Evolutionary conservation across 352 stramenopile species (phyloP).

Genomic region (Phytophthora cactorum): DNA sequence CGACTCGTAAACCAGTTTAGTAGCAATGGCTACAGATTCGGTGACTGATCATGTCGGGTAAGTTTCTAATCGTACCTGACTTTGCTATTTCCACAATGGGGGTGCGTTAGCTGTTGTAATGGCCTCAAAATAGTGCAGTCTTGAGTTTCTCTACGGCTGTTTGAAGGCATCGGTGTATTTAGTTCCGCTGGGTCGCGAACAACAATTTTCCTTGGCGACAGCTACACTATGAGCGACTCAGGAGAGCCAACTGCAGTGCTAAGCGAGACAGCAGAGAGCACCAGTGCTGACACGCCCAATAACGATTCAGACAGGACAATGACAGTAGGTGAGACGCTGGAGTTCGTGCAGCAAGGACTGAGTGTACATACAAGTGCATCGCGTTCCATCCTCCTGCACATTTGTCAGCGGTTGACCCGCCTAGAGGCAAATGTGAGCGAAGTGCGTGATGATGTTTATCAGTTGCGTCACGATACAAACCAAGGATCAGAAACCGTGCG

Average conservation of each 20-base stretch:
- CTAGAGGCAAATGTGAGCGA: slow-evolving; percentile 54
- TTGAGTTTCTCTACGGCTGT: slow-evolving; percentile 16
- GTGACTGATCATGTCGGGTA: slow-evolving; percentile 1
- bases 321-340: slow-evolving; percentile 38
- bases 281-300: not conserved
- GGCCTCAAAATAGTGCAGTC: slow-evolving; percentile 18
- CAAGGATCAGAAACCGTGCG: slow-evolving; percentile 53
- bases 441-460: slow-evolving; percentile 51
- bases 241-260: not conserved
- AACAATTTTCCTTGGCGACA: too few species aligned
- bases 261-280: not conserved
- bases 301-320: not conserved
- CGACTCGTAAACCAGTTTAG: slow-evolving; percentile 43
- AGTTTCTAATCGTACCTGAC: slow-evolving; percentile 23
- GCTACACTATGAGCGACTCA: slow-evolving; percentile 5
- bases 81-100: not conserved
- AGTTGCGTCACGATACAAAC: slow-evolving; percentile 45
- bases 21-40: not conserved
- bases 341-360: slow-evolving; percentile 59
- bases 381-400: slow-evolving; percentile 63
- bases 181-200: not conserved
- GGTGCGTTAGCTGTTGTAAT: not conserved
- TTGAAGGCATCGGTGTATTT: not conserved
- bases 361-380: slow-evolving; percentile 56
- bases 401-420: slow-evolving; percentile 62